Conservation (phyloP, 345 rosid genomes). For the Pistacia integerrima region DNA sequence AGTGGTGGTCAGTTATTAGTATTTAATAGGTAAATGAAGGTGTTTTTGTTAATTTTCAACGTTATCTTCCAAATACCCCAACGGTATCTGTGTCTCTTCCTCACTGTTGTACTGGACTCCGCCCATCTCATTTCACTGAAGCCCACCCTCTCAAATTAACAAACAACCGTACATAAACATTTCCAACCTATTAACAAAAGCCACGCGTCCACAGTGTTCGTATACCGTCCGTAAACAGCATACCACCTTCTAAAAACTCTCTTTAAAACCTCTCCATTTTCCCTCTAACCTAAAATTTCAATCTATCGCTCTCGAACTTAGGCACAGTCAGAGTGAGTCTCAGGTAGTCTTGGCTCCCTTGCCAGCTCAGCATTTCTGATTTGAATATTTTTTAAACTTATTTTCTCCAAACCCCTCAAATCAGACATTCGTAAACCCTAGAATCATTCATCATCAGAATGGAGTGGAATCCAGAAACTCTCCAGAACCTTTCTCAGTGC, state of each 20-base stretch:
- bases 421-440: conserved; percentile 14
- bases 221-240: background rate
- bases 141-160: too few species aligned
- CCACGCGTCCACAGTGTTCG: background rate
- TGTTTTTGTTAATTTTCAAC: too few species aligned
- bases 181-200: background rate
- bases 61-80: too few species aligned
- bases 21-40: too few species aligned
- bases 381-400: background rate
- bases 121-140: too few species aligned
- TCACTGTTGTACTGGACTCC: too few species aligned
- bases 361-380: background rate
- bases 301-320: background rate
- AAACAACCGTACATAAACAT: too few species aligned
- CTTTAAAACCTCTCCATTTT: background rate
- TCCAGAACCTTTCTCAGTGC: conserved; percentile 74
- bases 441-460: conserved; percentile 19
- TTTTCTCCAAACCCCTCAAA: background rate
- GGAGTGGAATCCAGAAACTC: conserved; percentile 72
- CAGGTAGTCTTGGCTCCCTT: background rate
- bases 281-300: conserved; percentile 23
- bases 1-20: too few species aligned
- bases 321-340: too few species aligned
- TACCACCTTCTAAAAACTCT: background rate
- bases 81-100: too few species aligned